Base-by-base conservation (phyloP, 2,329 filamentous ascomycete species). In the Huntiella savannae region DNA sequence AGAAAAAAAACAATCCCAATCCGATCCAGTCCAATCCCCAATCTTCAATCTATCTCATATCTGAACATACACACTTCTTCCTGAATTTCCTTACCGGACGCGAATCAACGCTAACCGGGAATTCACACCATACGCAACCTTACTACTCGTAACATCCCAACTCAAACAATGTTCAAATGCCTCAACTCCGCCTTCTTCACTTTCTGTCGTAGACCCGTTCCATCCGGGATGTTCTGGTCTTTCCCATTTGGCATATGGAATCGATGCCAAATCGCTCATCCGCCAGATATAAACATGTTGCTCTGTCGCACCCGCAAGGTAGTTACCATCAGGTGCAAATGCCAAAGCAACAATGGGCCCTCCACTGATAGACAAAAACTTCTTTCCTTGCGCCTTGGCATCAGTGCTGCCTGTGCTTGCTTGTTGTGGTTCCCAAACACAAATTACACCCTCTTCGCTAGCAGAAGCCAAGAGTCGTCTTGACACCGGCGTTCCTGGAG, bases 221-320 rank as follows among this genome's bases (percentile, higher is more conserved):
- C 73, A 77, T 4, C 71, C 74, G 1, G 66, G 62, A 52, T 77
- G 71, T 7, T 67, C 62, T 19, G 64, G 61, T 50, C 71, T 62
- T 49, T 63, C 70, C 75, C 75, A 79, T 54, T 65, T 72, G 12
- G 75, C 75, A 40, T 71, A 65, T 4, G 75, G 75, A 40, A 75
- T 64, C 11, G 48, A 49, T 19, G 64, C 61, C 40, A 69, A 63
- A 45, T 74, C 75, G 50, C 70, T 73, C 10, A 77, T 69, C 55
- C 77, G 78, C 73, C 75, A 79, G 40, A 79, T 76, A 35, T 77
- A 59, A 11, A 79, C 71, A 48, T 65, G 67, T 33, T 69, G 67
- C 15, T 66, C 66, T 0, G 74, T 77, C 4, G 73, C 75, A 4
- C 72, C 74, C 0, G 75, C 75, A 44, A 79, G 68, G 52, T 76